Evolutionary conservation across 192 early-diverging fungal species (phyloP).

Genomic region (Podila horticola): DNA sequence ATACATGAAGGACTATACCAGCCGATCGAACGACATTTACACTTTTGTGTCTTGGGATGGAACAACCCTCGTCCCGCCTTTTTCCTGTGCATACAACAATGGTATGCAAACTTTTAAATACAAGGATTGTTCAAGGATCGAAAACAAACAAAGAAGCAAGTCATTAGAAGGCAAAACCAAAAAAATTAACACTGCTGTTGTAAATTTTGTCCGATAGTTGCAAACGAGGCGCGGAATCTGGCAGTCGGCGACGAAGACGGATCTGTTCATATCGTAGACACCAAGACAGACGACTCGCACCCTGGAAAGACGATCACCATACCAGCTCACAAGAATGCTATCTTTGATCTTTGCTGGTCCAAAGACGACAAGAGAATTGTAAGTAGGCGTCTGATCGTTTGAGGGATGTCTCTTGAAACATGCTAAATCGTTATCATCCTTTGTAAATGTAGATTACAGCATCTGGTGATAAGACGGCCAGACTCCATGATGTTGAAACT

Average conservation of each 20-base stretch:
- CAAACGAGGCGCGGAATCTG: constrained; percentile 64
- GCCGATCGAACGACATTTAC: constrained; percentile 34
- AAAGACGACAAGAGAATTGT: constrained; percentile 71
- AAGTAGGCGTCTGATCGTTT: constrained; percentile 15
- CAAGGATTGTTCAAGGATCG: neutral
- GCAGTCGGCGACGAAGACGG: constrained; percentile 80
- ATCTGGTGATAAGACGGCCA: constrained; percentile 78
- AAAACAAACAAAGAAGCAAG: too few species aligned
- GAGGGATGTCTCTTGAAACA: too few species aligned
- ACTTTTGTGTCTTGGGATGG: constrained; percentile 34
- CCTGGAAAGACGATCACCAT: constrained; percentile 51
- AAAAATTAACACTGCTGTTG: too few species aligned
- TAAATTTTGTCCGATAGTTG: constrained; percentile 29
- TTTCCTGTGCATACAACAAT: constrained; percentile 48
- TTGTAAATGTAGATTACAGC: constrained; percentile 64
- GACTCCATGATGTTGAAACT: constrained; percentile 81
- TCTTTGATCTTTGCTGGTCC: constrained; percentile 88
- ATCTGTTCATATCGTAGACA: constrained; percentile 67
- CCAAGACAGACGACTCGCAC: constrained; percentile 55
- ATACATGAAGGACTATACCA: constrained; percentile 34
- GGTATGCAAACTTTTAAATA: neutral
- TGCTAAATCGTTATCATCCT: neutral
- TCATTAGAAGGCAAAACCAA: too few species aligned
- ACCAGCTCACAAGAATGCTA: constrained; percentile 78
- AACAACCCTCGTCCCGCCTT: constrained; percentile 35